phyloP scores from a whole-genome alignment of 176 grass and related monocot species.

The Typha latifolia region DNA sequence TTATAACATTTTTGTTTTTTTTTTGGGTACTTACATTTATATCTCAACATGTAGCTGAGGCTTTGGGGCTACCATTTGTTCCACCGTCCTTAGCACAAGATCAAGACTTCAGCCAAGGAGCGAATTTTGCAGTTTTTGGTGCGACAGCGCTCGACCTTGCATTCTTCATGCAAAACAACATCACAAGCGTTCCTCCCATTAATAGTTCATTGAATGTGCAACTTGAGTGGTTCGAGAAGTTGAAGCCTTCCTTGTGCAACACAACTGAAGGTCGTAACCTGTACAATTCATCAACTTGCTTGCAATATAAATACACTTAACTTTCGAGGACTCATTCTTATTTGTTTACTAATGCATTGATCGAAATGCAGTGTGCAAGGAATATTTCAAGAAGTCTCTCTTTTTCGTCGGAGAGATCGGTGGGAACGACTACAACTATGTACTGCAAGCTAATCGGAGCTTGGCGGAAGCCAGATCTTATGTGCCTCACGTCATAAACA shows the following conservation, averaged over 20 bases:
- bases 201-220: conserved; percentile 63
- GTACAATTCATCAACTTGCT: background rate
- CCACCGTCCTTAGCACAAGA: conserved; percentile 48
- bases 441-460: conserved; percentile 45
- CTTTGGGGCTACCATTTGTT: conserved; percentile 40
- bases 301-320: background rate
- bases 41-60: conserved; percentile 40
- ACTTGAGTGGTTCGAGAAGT: conserved; percentile 60
- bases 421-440: conserved; percentile 79
- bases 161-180: conserved; percentile 57
- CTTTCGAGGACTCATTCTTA: too few relatives aligned
- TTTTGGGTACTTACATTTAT: background rate
- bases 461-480: conserved; percentile 40
- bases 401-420: conserved; percentile 91
- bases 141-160: conserved; percentile 59
- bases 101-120: conserved; percentile 67
- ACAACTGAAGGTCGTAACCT: conserved; percentile 20
- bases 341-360: too few relatives aligned
- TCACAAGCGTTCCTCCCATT: conserved; percentile 47
- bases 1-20: background rate
- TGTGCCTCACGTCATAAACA: conserved; percentile 42
- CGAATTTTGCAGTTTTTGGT: conserved; percentile 77
- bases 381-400: conserved; percentile 45
- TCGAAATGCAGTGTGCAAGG: conserved; percentile 32
- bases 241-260: conserved; percentile 48